Evolutionary conservation across 163 green algal genomes (phyloP).

Genomic region (Scenedesmus sp.): DNA sequence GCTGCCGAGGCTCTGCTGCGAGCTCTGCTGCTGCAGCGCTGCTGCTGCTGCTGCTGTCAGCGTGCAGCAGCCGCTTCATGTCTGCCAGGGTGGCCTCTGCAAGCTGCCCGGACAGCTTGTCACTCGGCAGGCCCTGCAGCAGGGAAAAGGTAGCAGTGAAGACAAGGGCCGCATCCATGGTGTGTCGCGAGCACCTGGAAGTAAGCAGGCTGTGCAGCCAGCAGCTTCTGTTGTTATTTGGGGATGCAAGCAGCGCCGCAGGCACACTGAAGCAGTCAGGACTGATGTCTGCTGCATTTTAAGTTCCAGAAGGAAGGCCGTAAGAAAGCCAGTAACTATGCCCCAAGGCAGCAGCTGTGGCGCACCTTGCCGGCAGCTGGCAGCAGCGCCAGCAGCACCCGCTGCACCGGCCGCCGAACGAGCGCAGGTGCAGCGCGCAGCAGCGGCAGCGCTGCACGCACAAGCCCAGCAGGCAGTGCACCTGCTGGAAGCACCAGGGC

Average conservation of each 20-base stretch:
- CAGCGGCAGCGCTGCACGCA: slow-evolving; percentile 34
- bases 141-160: neutral
- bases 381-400: slow-evolving; percentile 41
- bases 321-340: too few species aligned
- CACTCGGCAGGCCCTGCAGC: slow-evolving; percentile 11
- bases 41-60: neutral
- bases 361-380: slow-evolving; percentile 32
- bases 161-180: neutral
- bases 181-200: too few species aligned
- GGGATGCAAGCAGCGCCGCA: too few species aligned
- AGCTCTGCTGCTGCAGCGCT: neutral
- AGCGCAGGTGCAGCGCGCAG: neutral
- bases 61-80: neutral
- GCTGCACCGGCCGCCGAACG: slow-evolving; percentile 16
- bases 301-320: too few species aligned
- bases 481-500: slow-evolving; percentile 30
- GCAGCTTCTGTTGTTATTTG: too few species aligned
- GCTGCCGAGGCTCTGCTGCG: neutral
- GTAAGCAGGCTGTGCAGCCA: too few species aligned
- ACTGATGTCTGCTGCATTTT: too few species aligned
- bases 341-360: neutral
- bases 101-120: slow-evolving; percentile 15
- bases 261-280: neutral
- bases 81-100: neutral
- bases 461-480: slow-evolving; percentile 32